Evolutionary conservation across 305 asterid genomes (phyloP), one percentile per base, ranked within the genome.

Genomic region (Fraxinus dipetala): DNA sequence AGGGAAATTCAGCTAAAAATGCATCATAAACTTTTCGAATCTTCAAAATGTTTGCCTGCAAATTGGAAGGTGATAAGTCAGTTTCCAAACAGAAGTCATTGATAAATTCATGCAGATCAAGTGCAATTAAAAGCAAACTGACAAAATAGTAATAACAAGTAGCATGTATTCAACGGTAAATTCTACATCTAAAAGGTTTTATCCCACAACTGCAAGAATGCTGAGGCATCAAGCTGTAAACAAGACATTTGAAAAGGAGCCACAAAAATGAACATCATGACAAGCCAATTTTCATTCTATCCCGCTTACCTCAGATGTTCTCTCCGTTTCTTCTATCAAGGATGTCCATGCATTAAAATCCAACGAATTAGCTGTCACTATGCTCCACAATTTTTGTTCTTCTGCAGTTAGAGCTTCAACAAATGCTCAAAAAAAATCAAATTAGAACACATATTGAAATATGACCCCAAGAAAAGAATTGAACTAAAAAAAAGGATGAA

Each of bases 381-480:
- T 91, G 92, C 93, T 95, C 99, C 99, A 96, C 75, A 93, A 72
- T 84, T 98, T 91, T 87, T 95, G 98, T 89, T 96, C 98, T 88
- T 96, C 99, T 16, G 91, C 89, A 83, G 93, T 91, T 77, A 93
- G 89, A 48, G 88, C 99, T 95, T 92, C 76, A 65, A 87, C 36
- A 51, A 83, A 82, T 85, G 36, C 10, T 54, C n/a, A 65, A 43
- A 40, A 40, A 43, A 43, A 10, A 14, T 59, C 43, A 70, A 61
- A 72, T 31, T 35, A 78, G 81, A 54, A 82, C 77, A 74, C 69
- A 73, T 26, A 28, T 32, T 3, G 16, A 32, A 30, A 32, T 70
- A 14, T 70, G 76, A 14, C 45, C n/a, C 31, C 40, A 31, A 6
- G 26, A 32, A 31, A 70, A 70, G 22, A 31, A 70, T 5, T 30